Evolutionary conservation across 352 stramenopile species (phyloP).

Genomic region (Globisporangium cylindrosporum): DNA sequence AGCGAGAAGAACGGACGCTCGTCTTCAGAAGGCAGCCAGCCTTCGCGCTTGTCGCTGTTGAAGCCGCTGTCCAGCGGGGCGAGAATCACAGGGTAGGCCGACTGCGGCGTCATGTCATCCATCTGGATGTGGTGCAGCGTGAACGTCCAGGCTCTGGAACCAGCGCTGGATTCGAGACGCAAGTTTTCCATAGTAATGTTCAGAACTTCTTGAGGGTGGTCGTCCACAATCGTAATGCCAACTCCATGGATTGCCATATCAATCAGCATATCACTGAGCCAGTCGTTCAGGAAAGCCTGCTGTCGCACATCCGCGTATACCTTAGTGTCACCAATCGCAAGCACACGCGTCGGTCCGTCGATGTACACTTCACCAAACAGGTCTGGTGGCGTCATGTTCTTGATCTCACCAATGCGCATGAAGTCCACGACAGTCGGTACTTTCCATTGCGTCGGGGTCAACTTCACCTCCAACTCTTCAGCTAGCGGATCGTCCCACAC

Average conservation of each 20-base stretch:
- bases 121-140: conserved; percentile 84
- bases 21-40: conserved; percentile 73
- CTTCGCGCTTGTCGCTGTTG: conserved; percentile 85
- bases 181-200: conserved; percentile 89
- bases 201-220: conserved; percentile 68
- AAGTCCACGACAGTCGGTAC: conserved; percentile 74
- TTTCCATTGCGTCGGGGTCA: conserved; percentile 62
- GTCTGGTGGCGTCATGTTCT: conserved; percentile 46
- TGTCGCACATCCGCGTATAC: conserved; percentile 58
- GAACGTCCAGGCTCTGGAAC: conserved; percentile 49
- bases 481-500: conserved; percentile 76
- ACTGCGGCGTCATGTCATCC: conserved; percentile 78
- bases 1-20: conserved; percentile 75
- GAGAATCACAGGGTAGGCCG: conserved; percentile 74
- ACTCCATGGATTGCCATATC: conserved; percentile 73
- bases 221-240: conserved; percentile 79
- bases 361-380: conserved; percentile 86
- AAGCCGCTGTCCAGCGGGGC: conserved; percentile 81
- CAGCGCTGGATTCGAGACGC: conserved; percentile 47
- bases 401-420: conserved; percentile 64
- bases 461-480: conserved; percentile 46
- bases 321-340: conserved; percentile 73
- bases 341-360: conserved; percentile 73
- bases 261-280: conserved; percentile 71
- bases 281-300: conserved; percentile 58